Conservation (phyloP, 805 yeast species). For the Diddensiella santjacobensis region DNA sequence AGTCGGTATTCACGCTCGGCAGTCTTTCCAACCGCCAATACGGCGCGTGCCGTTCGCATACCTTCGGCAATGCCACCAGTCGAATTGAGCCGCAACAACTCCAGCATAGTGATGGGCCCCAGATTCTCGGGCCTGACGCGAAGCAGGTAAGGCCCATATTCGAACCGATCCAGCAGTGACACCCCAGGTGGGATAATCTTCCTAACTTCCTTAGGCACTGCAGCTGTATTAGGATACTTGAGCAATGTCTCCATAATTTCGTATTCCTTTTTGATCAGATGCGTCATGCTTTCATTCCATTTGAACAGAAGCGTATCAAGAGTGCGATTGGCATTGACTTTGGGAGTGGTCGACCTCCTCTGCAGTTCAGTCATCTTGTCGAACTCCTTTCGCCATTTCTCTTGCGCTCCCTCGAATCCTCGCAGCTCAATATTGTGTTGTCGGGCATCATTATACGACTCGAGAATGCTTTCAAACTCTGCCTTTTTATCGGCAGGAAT, state of each 20-base stretch:
- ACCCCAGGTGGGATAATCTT: conserved; percentile 18
- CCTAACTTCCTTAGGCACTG: conserved; percentile 23
- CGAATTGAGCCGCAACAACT: conserved; percentile 66
- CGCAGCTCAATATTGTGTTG: conserved; percentile 72
- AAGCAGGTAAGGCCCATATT: conserved; percentile 73
- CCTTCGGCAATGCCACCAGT: conserved; percentile 74
- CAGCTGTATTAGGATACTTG: conserved; percentile 21
- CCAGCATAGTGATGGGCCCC: conserved; percentile 80
- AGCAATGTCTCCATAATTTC: conserved; percentile 47
- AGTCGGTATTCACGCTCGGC: conserved; percentile 71
- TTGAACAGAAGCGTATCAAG: conserved; percentile 74
- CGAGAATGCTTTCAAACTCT: conserved; percentile 62
- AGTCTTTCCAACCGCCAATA: conserved; percentile 75
- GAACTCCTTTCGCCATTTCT: conserved; percentile 82
- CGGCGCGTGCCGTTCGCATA: conserved; percentile 78
- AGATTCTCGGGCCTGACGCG: conserved; percentile 75
- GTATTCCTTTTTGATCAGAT: conserved; percentile 65
- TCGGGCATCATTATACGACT: conserved; percentile 67
- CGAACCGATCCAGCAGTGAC: conserved; percentile 27
- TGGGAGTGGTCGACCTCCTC: conserved; percentile 37
- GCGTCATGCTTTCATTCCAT: conserved; percentile 77
- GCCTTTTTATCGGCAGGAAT: conserved; percentile 40
- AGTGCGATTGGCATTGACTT: conserved; percentile 35
- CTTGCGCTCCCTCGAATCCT: conserved; percentile 80
- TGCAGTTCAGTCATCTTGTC: conserved; percentile 37